Percentiles rank a stretch among this genome's conserved stretches.
Evolutionary conservation across 2,329 filamentous ascomycete genomes (phyloP).

Genomic region (Alternaria metachromatica): DNA sequence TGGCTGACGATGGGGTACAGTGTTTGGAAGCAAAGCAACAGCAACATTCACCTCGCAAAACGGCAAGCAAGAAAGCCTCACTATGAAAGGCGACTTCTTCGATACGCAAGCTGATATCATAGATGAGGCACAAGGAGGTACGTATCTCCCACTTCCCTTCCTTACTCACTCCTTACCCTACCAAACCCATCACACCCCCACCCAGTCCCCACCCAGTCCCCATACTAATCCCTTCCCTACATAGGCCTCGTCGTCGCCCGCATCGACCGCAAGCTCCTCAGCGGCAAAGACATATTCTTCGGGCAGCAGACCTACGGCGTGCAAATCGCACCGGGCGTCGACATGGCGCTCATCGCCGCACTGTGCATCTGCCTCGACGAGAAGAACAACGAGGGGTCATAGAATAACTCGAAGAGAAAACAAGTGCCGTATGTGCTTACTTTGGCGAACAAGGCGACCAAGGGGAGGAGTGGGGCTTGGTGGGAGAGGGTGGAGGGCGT

Average conservation of each 20-base stretch:
- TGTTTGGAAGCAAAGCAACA: slow-evolving; percentile 62
- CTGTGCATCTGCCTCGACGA: slow-evolving; percentile 74
- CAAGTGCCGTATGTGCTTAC: not conserved
- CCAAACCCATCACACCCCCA: not conserved
- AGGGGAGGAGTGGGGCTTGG: not conserved
- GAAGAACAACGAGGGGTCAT: slow-evolving; percentile 34
- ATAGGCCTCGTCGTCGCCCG: slow-evolving; percentile 59
- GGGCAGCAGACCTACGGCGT: slow-evolving; percentile 71
- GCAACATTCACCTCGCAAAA: slow-evolving; percentile 57
- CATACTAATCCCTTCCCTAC: not conserved
- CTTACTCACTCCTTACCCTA: too few species aligned
- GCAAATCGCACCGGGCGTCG: slow-evolving; percentile 68
- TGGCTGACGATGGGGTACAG: slow-evolving; percentile 38
- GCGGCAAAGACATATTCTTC: slow-evolving; percentile 63
- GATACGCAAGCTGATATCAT: slow-evolving; percentile 65
- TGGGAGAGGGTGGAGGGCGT: not conserved
- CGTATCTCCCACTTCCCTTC: slow-evolving; percentile 1
- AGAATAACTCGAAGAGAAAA: not conserved
- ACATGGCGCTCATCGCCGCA: slow-evolving; percentile 69
- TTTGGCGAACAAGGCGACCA: not conserved
- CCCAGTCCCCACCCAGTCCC: not conserved
- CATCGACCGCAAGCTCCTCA: slow-evolving; percentile 66
- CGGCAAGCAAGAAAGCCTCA: slow-evolving; percentile 35
- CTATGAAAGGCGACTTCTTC: slow-evolving; percentile 68
- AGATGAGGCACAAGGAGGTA: slow-evolving; percentile 52